phyloP scores from a whole-genome alignment of 805 yeast species.

The Wickerhamia fluorescens region DNA sequence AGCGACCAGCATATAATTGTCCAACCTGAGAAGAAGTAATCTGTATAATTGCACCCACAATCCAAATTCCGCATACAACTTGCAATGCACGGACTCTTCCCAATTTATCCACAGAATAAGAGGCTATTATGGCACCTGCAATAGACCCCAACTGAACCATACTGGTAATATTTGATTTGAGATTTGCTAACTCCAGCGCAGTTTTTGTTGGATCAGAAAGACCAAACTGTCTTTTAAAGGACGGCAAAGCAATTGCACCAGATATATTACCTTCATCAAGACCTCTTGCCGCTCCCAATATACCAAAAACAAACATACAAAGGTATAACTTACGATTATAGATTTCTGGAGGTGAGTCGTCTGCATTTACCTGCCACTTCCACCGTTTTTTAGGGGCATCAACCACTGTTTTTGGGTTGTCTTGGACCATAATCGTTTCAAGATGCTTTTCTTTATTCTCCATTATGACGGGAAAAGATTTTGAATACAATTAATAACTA shows the following conservation, averaged over 20 bases:
- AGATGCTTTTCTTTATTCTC: too few relatives aligned
- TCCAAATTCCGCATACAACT: constrained; percentile 14
- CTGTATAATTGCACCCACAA: constrained; percentile 15
- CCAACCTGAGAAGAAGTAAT: constrained; percentile 12
- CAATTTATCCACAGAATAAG: constrained; percentile 16
- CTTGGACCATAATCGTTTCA: too few relatives aligned
- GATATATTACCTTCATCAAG: constrained; percentile 18
- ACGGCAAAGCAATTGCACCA: constrained; percentile 13
- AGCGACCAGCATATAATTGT: constrained; percentile 19
- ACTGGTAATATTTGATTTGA: constrained; percentile 17
- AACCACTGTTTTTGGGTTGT: too few relatives aligned
- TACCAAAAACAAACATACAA: constrained; percentile 15
- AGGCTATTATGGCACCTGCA: constrained; percentile 17
- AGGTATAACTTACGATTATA: constrained; percentile 15
- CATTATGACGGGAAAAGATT: too few relatives aligned
- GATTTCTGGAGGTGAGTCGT: constrained; percentile 15
- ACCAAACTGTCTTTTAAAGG: constrained; percentile 14
- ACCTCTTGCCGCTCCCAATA: constrained; percentile 20
- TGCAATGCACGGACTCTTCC: constrained; percentile 18
- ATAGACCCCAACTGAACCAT: constrained; percentile 20
- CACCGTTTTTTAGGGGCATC: constrained; percentile 6
- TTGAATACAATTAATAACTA: too few relatives aligned
- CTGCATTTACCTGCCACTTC: constrained; percentile 11
- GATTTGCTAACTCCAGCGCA: constrained; percentile 11
- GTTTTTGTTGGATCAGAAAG: constrained; percentile 11